Evolutionary conservation across 352 stramenopile genomes (phyloP).

Genomic region (Globisporangium perplexum): DNA sequence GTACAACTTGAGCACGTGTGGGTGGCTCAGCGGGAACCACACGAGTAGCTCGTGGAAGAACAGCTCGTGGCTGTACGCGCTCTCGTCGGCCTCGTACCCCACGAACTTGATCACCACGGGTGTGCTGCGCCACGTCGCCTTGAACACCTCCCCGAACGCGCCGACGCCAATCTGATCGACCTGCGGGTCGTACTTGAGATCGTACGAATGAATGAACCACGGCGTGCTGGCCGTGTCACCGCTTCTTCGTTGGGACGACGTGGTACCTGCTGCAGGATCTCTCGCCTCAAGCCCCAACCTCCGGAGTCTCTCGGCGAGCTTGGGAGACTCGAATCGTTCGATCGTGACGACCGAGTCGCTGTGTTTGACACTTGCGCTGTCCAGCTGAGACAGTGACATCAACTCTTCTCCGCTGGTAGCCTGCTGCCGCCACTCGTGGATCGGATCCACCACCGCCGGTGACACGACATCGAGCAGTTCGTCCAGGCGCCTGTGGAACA

Average conservation of each 20-base stretch:
- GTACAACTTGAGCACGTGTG: slow-evolving; percentile 16
- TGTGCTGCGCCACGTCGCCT: slow-evolving; percentile 1
- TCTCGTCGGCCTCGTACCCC: not conserved
- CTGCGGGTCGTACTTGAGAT: slow-evolving; percentile 2
- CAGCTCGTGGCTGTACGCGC: not conserved
- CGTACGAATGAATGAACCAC: slow-evolving; percentile 8
- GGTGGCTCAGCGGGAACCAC: slow-evolving; percentile 17
- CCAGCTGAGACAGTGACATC: no score
- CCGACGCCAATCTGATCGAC: slow-evolving; percentile 1
- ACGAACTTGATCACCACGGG: slow-evolving; percentile 16
- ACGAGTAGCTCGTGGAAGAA: slow-evolving; percentile 14
- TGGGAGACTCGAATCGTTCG: slow-evolving; percentile 1
- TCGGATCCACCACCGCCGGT: not conserved
- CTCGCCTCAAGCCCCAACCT: not conserved
- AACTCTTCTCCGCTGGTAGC: not conserved
- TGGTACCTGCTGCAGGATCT: no score
- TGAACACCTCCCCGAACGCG: slow-evolving; percentile 5
- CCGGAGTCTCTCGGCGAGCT: not conserved
- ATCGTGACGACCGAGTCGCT: not conserved
- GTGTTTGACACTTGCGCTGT: no score
- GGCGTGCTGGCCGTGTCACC: not conserved
- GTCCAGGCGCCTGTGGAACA: not conserved
- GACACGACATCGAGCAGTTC: not conserved
- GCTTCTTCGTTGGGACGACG: not conserved
- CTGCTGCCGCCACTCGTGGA: not conserved